Evolutionary conservation across 163 green algal genomes (phyloP).

Genomic region (Scenedesmus sp.): DNA sequence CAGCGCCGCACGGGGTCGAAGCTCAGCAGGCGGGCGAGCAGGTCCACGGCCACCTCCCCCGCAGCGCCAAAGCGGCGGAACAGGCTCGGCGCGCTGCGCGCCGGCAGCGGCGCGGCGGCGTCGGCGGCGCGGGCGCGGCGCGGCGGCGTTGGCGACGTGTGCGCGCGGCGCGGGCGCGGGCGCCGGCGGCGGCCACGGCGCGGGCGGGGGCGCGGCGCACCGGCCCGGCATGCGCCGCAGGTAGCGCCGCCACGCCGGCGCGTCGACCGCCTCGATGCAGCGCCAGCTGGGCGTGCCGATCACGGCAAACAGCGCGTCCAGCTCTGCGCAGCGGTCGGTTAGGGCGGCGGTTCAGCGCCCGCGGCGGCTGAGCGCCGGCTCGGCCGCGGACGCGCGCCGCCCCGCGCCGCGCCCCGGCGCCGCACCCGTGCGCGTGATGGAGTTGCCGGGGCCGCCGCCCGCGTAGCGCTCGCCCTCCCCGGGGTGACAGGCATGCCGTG

Average conservation of each 20-base stretch:
- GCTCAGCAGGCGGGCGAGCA: conserved; percentile 82
- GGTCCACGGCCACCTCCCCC: conserved; percentile 83
- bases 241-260: conserved; percentile 77
- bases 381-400: too few species aligned
- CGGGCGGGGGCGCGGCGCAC: conserved; percentile 20
- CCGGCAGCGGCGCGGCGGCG: conserved; percentile 46
- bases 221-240: conserved; percentile 62
- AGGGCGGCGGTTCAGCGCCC: too few species aligned
- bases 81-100: conserved; percentile 63
- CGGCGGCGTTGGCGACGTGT: too few species aligned
- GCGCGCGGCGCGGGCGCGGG: too few species aligned
- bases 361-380: too few species aligned
- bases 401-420: too few species aligned
- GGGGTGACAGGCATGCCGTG: conserved; percentile 72
- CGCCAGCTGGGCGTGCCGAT: conserved; percentile 89
- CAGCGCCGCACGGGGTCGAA: conserved; percentile 82
- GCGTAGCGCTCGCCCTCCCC: conserved; percentile 58
- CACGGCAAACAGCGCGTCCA: conserved; percentile 83
- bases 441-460: conserved; percentile 42
- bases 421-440: conserved; percentile 42
- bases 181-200: too few species aligned
- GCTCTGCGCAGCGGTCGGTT: too few species aligned
- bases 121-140: neutral
- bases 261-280: conserved; percentile 75
- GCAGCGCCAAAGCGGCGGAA: conserved; percentile 73